A percentile compares a stretch with the other conserved stretches of the same genome.
Conservation (phyloP, 805 yeast species). For the Metschnikowia henanensis region DNA sequence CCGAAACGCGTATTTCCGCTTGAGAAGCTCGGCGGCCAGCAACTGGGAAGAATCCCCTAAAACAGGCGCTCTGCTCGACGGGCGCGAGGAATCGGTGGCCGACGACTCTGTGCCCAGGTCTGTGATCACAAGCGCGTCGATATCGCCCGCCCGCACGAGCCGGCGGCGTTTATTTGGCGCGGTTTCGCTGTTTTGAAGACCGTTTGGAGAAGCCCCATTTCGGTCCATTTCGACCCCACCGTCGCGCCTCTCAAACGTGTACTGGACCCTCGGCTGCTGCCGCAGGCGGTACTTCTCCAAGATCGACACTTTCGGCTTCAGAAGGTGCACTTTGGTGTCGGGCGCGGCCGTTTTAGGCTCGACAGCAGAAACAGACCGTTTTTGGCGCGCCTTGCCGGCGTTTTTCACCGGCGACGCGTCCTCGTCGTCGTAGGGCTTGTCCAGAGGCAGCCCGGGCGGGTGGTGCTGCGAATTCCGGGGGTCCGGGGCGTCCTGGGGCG, state of each 20-base stretch:
- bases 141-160: constrained; percentile 31
- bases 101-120: not conserved
- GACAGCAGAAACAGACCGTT: constrained; percentile 12
- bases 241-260: no score
- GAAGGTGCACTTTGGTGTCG: constrained; percentile 39
- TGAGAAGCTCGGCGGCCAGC: not conserved
- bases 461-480: no score
- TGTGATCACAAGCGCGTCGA: constrained; percentile 3
- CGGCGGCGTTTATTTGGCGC: constrained; percentile 30
- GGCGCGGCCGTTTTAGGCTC: constrained; percentile 13
- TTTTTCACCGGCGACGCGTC: constrained; percentile 38
- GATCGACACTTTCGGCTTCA: constrained; percentile 41
- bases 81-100: not conserved
- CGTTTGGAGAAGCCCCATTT: no score
- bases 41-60: not conserved
- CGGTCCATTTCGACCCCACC: no score
- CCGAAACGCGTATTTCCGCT: constrained; percentile 1
- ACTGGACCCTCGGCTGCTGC: constrained; percentile 35
- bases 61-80: not conserved
- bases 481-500: no score
- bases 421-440: constrained; percentile 30
- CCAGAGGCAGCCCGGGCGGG: no score
- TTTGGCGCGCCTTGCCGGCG: constrained; percentile 32
- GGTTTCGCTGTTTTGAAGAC: no score
- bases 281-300: constrained; percentile 41